These are phyloP conservation scores for Cryptosporidium xiaoi DNA, from an alignment of 169 alveolate genomes.

Conservation along the genomic window DNA sequence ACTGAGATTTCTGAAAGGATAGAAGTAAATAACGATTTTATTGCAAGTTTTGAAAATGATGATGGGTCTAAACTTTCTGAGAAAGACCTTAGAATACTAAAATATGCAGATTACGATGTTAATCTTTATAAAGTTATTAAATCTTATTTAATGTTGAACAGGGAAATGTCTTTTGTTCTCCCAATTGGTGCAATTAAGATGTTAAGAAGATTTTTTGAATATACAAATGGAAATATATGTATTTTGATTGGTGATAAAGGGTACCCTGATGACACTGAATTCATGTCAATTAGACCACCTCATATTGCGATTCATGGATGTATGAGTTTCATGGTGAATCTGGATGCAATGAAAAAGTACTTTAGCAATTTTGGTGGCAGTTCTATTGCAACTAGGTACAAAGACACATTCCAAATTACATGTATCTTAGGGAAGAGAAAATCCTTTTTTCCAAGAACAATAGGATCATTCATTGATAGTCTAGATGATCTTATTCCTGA, in stretches of 20 bases:
- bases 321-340: constrained; percentile 86
- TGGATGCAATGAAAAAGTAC: constrained; percentile 83
- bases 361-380: constrained; percentile 83
- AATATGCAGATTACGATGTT: constrained; percentile 23
- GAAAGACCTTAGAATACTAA: background rate
- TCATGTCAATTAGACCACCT: constrained; percentile 82
- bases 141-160: constrained; percentile 77
- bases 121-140: constrained; percentile 73
- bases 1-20: background rate
- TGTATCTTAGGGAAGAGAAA: constrained; percentile 71
- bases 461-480: constrained; percentile 56
- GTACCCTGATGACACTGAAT: constrained; percentile 84
- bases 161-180: constrained; percentile 82
- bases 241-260: constrained; percentile 87
- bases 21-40: constrained; percentile 3
- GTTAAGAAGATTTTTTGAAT: constrained; percentile 78
- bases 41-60: constrained; percentile 4
- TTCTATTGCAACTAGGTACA: constrained; percentile 82
- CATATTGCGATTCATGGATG: constrained; percentile 88
- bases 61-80: background rate
- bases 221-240: constrained; percentile 79
- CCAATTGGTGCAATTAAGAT: constrained; percentile 84
- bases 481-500: constrained; percentile 59
- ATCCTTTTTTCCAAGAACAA: constrained; percentile 46
- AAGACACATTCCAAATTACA: constrained; percentile 85